Evolutionary conservation across 768 basidiomycete genomes (phyloP).

Genomic region (Lactifluus pinguis): DNA sequence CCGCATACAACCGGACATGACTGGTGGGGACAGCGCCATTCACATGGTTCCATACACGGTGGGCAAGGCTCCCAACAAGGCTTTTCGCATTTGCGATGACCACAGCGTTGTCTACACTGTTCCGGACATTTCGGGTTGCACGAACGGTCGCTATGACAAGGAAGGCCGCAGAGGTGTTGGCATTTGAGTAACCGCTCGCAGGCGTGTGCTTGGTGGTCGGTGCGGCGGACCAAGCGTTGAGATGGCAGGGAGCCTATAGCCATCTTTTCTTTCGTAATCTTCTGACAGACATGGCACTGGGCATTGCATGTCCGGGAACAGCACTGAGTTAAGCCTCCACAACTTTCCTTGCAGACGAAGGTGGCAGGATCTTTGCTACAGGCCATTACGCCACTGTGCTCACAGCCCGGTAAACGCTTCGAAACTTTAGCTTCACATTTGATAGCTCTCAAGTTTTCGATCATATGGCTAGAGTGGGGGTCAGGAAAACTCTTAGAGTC

Average conservation of each 20-base stretch:
- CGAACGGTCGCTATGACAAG: conserved; percentile 24
- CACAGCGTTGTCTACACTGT: conserved; percentile 24
- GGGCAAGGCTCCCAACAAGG: conserved; percentile 27
- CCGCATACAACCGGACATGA: conserved; percentile 30
- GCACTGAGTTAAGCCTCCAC: conserved; percentile 23
- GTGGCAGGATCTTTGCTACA: conserved; percentile 18
- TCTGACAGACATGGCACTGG: conserved; percentile 26
- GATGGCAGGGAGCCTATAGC: not conserved
- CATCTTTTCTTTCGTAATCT: not conserved
- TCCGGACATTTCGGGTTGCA: conserved; percentile 25
- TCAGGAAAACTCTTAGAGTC: not conserved
- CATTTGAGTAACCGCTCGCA: conserved; percentile 28
- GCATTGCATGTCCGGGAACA: conserved; percentile 26
- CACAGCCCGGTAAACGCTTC: conserved; percentile 26
- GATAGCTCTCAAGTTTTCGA: conserved; percentile 21
- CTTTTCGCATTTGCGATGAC: conserved; percentile 24
- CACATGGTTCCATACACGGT: conserved; percentile 30
- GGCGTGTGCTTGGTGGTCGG: conserved; percentile 23
- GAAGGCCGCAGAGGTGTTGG: conserved; percentile 25
- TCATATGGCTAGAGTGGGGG: conserved; percentile 19
- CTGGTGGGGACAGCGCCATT: conserved; percentile 29
- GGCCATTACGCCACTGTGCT: conserved; percentile 22
- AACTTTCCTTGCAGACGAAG: conserved; percentile 22
- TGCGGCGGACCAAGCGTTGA: conserved; percentile 13
- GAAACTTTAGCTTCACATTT: conserved; percentile 21